Evolutionary conservation across 2,329 filamentous ascomycete species (phyloP).

Genomic region (Trichoderma sp.): DNA sequence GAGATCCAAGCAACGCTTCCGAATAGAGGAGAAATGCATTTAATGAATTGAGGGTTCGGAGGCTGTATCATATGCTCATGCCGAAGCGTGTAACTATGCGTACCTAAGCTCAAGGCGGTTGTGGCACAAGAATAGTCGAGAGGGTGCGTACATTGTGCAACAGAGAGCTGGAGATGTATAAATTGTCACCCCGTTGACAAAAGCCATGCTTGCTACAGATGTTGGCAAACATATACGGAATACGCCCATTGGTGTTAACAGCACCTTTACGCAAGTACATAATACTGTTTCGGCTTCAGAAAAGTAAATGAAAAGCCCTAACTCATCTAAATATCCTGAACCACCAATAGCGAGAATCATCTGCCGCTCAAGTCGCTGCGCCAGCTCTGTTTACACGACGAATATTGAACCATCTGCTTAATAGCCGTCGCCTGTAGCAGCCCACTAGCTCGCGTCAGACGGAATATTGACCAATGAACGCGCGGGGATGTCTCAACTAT

Average conservation of each 20-base stretch:
- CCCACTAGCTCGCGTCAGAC: constrained; percentile 2
- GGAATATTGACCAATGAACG: constrained; percentile 6
- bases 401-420: background rate
- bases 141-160: background rate
- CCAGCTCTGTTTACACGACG: background rate
- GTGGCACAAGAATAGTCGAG: background rate
- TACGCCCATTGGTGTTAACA: too few relatives aligned
- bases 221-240: too few relatives aligned
- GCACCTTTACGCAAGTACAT: too few relatives aligned
- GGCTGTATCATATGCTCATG: background rate
- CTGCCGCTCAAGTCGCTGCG: background rate
- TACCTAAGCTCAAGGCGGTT: background rate
- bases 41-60: background rate
- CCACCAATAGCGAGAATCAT: background rate
- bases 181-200: background rate
- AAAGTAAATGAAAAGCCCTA: background rate
- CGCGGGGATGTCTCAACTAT: constrained; percentile 7
- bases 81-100: background rate
- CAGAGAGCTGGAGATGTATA: background rate
- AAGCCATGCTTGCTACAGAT: background rate
- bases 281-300: too few relatives aligned
- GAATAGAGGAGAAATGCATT: background rate
- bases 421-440: background rate
- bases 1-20: background rate
- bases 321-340: background rate